Base-by-base conservation (phyloP, 352 stramenopile species). In the Pythium utonaiense region DNA sequence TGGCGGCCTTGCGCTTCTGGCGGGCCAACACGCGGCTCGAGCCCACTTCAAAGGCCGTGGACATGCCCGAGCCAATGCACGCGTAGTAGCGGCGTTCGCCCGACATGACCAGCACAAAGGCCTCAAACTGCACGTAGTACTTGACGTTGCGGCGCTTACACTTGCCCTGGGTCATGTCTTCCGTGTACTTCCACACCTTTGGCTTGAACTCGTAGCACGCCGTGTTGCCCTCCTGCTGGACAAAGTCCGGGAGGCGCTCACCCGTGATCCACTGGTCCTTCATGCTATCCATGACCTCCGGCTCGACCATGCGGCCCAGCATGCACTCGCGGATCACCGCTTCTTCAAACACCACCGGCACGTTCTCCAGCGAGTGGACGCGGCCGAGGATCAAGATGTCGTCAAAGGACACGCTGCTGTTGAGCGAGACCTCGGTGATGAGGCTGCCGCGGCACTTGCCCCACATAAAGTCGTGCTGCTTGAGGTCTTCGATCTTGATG, bases 381-480 rank as follows among this genome's bases (percentile, higher is more conserved):
- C 85, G 85, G 8, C 80, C 82, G 13, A 94, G 66, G 58, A 95
- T 70, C 49, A 93, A 58, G 28, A 95, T 75, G 60, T 95, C 80
- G 65, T 93, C 81, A 44, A 92, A 91, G 8, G 79, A 76, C 50
- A 89, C 75, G 69, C 77, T 90, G 69, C 75, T 89, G 69, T 92
- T 93, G 45, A 95, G 75, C 45, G 82, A 88, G 19, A 95, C 80
- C 62, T 95, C 85, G 0, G 83, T 88, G 22, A 92, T 80, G 31
- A 95, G 64, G 60, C 78, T 91, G 58, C 85, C 85, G 24, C 85
- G 80, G 62, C 85, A 95, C 70, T 95, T 95, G 72, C 85, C 85
- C 85, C 85, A 95, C 85, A 95, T 95, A 50, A 95, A 95, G 61
- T 94, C 85, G 62, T 94, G 85, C 62, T 93, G 83, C 77, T 93